Base-by-base conservation (phyloP, 805 yeast genomes). In the Monosporozyma servazzii region DNA sequence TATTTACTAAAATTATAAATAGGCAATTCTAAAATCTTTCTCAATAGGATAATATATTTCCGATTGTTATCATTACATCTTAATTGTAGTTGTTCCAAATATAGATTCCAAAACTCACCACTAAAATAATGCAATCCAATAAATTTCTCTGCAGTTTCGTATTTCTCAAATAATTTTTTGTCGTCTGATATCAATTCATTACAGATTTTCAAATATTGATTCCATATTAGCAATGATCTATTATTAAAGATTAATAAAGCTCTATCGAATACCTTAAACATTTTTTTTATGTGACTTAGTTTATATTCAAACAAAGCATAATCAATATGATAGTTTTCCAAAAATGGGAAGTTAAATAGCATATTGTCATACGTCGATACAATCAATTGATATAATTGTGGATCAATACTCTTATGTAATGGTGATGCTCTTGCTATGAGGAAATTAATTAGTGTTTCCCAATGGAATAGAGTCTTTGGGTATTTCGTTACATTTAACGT, bases 31-130 rank as follows among this genome's bases (percentile, higher is more conserved):
- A 68, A 41, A 2, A 65, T 50, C 40, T 66, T 61, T 41, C 71
- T 57, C 13, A 68, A 55, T 4, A 62, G 53, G 20, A 56, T 54
- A n/a, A 61, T 52, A 51, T 64, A 67, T 37, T 59, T 55, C 5
- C 45, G 47, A n/a, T 50, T 53, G 8, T 53, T 56, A 11, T 54
- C 56, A 0, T 59, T 50, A 43, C 65, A 58, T 37, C 68, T 56
- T 45, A 53, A 52, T 33, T 50, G 45, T 5, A 66, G 30, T 45
- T 64, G 69, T 10, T 62, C 55, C 29, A 68, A 49, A 47, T 68
- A 68, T 44, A 68, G 29, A 29, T 59, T 61, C 71, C 71, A 68
- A 55, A 67, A 68, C 40, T 64, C 69, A 15, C 68, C 68, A 49
- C 66, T 58, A 49, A 56, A 58, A 45, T 58, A 68, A 57, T 68